phyloP scores from a whole-genome alignment of 805 yeast genomes.

The Cyberlindnera sargentensis region DNA sequence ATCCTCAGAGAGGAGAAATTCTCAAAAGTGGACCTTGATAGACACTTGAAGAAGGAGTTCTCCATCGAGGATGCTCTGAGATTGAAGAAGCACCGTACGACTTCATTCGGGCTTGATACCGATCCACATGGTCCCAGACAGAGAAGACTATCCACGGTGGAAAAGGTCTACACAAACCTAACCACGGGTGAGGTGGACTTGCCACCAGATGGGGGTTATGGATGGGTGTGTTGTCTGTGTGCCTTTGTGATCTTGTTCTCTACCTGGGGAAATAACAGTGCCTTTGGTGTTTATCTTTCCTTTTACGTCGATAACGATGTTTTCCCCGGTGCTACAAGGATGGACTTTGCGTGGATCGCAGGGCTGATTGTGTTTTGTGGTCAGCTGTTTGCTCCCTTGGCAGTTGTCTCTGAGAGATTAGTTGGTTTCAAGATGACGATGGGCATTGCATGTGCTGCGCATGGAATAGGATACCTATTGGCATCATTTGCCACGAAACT shows the following conservation, averaged over 20 bases:
- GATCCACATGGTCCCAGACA: background rate
- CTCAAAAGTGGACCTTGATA: constrained; percentile 8
- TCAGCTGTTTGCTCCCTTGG: constrained; percentile 54
- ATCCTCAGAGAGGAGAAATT: constrained; percentile 8
- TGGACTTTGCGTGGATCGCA: constrained; percentile 61
- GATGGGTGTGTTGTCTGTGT: constrained; percentile 55
- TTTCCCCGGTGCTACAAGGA: constrained; percentile 47
- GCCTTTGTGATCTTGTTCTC: constrained; percentile 44
- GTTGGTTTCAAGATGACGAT: constrained; percentile 45
- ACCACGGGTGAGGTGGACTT: constrained; percentile 28
- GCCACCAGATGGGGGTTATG: constrained; percentile 63
- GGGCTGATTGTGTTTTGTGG: constrained; percentile 54
- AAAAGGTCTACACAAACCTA: constrained; percentile 29
- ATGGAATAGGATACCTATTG: constrained; percentile 48
- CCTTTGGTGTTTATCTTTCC: constrained; percentile 55
- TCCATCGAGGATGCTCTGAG: constrained; percentile 14
- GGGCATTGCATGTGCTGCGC: constrained; percentile 40
- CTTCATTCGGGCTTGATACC: background rate
- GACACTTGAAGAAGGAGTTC: constrained; percentile 8
- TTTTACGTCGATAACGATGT: constrained; percentile 43
- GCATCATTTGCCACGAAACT: constrained; percentile 52
- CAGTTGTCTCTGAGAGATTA: constrained; percentile 38
- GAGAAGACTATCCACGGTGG: constrained; percentile 9
- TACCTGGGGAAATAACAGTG: constrained; percentile 65
- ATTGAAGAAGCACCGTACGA: background rate